phyloP scores from a whole-genome alignment of 352 stramenopile species.

The Globisporangium yorkense region DNA sequence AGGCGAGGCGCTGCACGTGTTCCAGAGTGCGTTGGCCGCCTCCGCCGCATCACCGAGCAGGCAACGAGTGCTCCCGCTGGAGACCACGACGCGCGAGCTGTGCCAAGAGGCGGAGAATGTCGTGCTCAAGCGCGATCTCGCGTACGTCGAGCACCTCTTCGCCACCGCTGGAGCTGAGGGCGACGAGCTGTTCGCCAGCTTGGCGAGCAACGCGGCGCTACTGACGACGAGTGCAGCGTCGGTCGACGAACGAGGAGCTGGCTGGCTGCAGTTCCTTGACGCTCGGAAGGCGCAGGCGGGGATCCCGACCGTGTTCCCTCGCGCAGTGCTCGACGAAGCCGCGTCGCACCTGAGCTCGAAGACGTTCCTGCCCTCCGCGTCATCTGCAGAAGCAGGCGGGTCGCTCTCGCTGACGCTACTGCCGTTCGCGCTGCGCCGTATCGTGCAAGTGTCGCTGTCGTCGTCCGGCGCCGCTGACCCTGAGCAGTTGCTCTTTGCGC shows the following conservation, averaged over 20 bases:
- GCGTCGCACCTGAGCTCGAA: conserved; percentile 43
- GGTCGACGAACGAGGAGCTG: conserved; percentile 1
- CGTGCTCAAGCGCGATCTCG: conserved; percentile 49
- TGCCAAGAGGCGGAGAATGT: conserved; percentile 53
- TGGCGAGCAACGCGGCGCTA: conserved; percentile 16
- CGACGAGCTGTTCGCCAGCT: conserved; percentile 27
- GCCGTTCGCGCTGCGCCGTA: conserved; percentile 51
- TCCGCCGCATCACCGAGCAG: conserved; percentile 15
- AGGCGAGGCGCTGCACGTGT: conserved; percentile 24
- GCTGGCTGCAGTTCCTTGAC: conserved; percentile 31
- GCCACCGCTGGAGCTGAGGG: not conserved
- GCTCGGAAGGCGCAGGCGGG: conserved; percentile 14
- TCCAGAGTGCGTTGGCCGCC: conserved; percentile 27
- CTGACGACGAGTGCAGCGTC: not conserved
- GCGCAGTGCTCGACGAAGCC: conserved; percentile 33
- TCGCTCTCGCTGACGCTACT: conserved; percentile 28
- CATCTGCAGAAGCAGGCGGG: no score
- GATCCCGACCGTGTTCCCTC: conserved; percentile 15
- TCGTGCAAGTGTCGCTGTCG: conserved; percentile 36
- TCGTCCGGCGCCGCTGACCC: conserved; percentile 32
- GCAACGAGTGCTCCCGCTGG: conserved; percentile 31
- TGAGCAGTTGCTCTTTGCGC: conserved; percentile 45
- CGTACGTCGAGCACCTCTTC: conserved; percentile 59
- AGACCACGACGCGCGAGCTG: conserved; percentile 42
- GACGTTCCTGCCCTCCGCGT: conserved; percentile 28